Conservation (phyloP, 208 protist species). For the Wallacemonas sp. region DNA sequence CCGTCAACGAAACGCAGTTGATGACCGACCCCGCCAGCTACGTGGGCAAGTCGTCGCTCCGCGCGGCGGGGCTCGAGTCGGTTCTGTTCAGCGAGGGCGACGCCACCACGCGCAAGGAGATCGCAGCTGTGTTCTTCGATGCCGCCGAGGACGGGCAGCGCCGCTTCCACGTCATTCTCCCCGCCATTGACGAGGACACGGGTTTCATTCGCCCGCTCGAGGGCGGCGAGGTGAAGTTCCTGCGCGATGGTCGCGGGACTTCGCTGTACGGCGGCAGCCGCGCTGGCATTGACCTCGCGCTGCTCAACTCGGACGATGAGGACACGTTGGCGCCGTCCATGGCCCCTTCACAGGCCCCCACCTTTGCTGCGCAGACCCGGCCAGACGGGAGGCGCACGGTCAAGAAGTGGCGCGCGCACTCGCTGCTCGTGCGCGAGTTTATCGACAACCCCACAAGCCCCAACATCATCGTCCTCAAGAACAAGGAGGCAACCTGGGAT, state of each 20-base stretch:
- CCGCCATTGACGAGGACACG: slow-evolving; percentile 42
- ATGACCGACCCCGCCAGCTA: slow-evolving; percentile 32
- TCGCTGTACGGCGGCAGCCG: slow-evolving; percentile 31
- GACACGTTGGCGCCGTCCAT: slow-evolving; percentile 19
- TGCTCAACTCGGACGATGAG: slow-evolving; percentile 29
- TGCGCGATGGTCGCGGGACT: slow-evolving; percentile 37
- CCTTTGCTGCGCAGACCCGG: slow-evolving; percentile 10
- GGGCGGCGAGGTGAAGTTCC: slow-evolving; percentile 39
- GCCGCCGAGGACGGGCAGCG: slow-evolving; percentile 30
- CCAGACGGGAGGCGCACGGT: background rate
- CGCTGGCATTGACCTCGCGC: slow-evolving; percentile 30
- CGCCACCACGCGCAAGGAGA: slow-evolving; percentile 38
- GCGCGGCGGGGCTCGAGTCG: slow-evolving; percentile 30
- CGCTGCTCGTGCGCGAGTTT: slow-evolving; percentile 30
- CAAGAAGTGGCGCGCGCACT: slow-evolving; percentile 28
- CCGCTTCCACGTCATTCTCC: slow-evolving; percentile 43
- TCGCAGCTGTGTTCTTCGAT: slow-evolving; percentile 31
- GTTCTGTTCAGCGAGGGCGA: slow-evolving; percentile 49
- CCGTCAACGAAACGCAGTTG: slow-evolving; percentile 29
- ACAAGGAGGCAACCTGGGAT: slow-evolving; percentile 44
- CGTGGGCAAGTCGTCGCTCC: slow-evolving; percentile 36
- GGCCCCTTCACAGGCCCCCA: slow-evolving; percentile 19
- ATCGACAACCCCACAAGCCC: slow-evolving; percentile 23
- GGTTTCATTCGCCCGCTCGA: slow-evolving; percentile 44
- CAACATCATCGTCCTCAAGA: slow-evolving; percentile 39